A percentile compares a stretch with the other conserved stretches of the same genome.
Conservation (phyloP, 768 basidiomycete species). For the Epithele typhae region DNA sequence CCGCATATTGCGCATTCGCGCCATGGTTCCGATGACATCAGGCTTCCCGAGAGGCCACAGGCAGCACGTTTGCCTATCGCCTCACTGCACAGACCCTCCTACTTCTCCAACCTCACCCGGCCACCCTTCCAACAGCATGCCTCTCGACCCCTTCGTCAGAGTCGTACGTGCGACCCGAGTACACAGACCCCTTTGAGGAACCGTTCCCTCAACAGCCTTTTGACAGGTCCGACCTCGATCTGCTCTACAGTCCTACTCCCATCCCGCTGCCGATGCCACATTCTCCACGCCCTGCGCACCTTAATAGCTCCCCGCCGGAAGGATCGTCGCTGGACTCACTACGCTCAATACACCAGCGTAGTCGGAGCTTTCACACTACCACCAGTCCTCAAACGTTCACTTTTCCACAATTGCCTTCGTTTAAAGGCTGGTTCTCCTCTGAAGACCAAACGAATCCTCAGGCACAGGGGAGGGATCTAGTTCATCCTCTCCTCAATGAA, state of each 20-base stretch:
- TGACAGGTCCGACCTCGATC: slow-evolving; percentile 19
- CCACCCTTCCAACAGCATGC: slow-evolving; percentile 60
- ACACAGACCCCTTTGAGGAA: slow-evolving; percentile 21
- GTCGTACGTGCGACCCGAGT: slow-evolving; percentile 8
- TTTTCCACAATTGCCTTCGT: slow-evolving; percentile 16
- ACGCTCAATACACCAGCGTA: slow-evolving; percentile 23
- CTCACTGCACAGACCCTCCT: slow-evolving; percentile 19
- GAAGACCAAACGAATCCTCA: slow-evolving; percentile 16
- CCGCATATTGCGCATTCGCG: slow-evolving; percentile 19
- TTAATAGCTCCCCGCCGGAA: slow-evolving; percentile 17
- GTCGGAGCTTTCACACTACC: slow-evolving; percentile 23
- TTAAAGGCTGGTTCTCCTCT: slow-evolving; percentile 21
- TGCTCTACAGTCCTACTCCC: slow-evolving; percentile 25
- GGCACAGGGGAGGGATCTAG: slow-evolving; percentile 5
- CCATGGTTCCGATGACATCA: slow-evolving; percentile 7
- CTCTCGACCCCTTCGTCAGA: slow-evolving; percentile 39
- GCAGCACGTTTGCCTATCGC: slow-evolving; percentile 23
- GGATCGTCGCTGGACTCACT: slow-evolving; percentile 22
- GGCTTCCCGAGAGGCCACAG: slow-evolving; percentile 22
- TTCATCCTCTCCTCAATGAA: slow-evolving; percentile 19
- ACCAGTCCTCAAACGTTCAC: slow-evolving; percentile 16
- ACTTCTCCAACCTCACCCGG: slow-evolving; percentile 45
- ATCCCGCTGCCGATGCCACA: slow-evolving; percentile 28
- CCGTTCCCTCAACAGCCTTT: slow-evolving; percentile 16
- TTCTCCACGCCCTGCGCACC: slow-evolving; percentile 23